These are phyloP conservation scores for Sherardia arvensis DNA, from an alignment of 257 asterid species.

Conservation along the genomic window DNA sequence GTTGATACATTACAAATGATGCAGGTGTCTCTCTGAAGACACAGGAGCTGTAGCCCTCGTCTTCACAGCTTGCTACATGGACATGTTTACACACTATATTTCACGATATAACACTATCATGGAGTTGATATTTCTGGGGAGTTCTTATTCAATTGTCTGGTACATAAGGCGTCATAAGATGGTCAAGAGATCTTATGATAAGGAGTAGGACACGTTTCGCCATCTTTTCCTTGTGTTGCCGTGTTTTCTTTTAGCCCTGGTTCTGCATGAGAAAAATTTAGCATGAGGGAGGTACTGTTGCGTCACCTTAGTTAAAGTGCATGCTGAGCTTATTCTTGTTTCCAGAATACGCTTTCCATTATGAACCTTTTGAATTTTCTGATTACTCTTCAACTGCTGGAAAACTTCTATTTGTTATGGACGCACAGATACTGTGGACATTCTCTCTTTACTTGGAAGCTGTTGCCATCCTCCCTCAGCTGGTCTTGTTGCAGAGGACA, in stretches of 20 bases:
- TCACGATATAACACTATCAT: conserved; percentile 65
- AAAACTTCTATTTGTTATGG: conserved; percentile 4
- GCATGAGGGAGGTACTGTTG: conserved; percentile 53
- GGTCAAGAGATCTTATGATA: conserved; percentile 84
- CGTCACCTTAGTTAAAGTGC: neutral
- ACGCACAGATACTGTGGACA: conserved; percentile 63
- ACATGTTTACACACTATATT: conserved; percentile 56
- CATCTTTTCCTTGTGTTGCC: conserved; percentile 61
- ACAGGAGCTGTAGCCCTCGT: conserved; percentile 77
- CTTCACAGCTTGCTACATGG: conserved; percentile 78
- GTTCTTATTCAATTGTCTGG: conserved; percentile 81
- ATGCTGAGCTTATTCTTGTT: neutral
- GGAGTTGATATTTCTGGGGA: conserved; percentile 78
- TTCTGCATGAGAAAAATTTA: conserved; percentile 60
- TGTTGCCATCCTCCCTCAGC: conserved; percentile 83
- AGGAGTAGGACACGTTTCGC: conserved; percentile 84
- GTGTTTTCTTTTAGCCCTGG: conserved; percentile 54
- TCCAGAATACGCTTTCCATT: neutral
- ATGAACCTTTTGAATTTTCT: neutral
- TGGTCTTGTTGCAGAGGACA: conserved; percentile 74
- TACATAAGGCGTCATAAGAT: conserved; percentile 72
- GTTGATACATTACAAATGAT: conserved; percentile 3
- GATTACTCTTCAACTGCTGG: neutral
- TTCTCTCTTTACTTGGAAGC: conserved; percentile 80
- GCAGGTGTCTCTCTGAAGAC: conserved; percentile 82